Conservation (phyloP, 305 asterid genomes). For the Solanum aculeatissimum region DNA sequence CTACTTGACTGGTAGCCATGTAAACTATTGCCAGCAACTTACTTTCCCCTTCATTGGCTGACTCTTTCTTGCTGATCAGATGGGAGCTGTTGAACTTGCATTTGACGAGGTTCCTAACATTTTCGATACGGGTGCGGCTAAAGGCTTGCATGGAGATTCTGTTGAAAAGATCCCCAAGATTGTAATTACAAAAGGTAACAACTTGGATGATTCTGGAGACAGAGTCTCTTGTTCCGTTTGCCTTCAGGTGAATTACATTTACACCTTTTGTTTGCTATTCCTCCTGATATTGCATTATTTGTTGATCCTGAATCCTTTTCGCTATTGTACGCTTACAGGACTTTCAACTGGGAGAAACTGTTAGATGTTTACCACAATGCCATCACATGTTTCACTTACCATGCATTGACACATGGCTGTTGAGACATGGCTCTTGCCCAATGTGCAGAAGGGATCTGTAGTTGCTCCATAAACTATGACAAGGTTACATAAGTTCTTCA, state of each 20-base stretch:
- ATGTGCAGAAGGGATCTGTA: conserved; percentile 94
- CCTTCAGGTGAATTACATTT: conserved; percentile 59
- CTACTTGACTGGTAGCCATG: neutral
- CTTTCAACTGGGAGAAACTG: conserved; percentile 81
- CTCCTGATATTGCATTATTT: neutral
- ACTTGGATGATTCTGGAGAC: conserved; percentile 66
- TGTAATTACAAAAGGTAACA: conserved; percentile 39
- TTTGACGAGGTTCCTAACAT: conserved; percentile 69
- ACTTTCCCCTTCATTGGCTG: neutral
- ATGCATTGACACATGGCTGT: conserved; percentile 93
- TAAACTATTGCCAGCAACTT: neutral
- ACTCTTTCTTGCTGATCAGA: conserved; percentile 28
- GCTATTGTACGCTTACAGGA: conserved; percentile 29
- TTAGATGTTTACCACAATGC: conserved; percentile 79
- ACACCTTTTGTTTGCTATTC: neutral
- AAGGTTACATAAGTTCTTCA: conserved; percentile 21
- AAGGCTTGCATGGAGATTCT: conserved; percentile 70
- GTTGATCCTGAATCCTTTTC: neutral
- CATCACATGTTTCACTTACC: conserved; percentile 93
- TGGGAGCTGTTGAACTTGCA: conserved; percentile 81
- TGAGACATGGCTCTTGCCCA: conserved; percentile 96
- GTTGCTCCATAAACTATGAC: conserved; percentile 18
- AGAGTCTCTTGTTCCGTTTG: conserved; percentile 87
- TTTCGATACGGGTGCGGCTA: conserved; percentile 86
- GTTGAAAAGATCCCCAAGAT: conserved; percentile 85